Base-by-base conservation (phyloP, 495 filamentous ascomycete genomes). In the Daldinia childiae region DNA sequence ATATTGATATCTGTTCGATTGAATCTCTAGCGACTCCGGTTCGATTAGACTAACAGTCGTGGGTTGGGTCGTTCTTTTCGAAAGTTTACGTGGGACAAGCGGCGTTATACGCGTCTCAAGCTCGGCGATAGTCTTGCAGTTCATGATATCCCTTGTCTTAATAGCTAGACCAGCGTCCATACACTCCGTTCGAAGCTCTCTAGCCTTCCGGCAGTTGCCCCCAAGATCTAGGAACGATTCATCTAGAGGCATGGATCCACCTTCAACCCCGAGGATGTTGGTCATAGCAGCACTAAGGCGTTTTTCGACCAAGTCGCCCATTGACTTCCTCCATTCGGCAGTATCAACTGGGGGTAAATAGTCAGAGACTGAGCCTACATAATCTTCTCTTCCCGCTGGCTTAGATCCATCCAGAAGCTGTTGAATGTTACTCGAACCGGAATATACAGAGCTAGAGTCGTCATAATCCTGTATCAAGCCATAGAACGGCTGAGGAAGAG, bases 171-270 rank as follows among this genome's bases (percentile, higher is more conserved):
- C 82, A 26, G 61, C 72, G 30, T 74, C 74, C 72, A 81, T 69
- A 36, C 81, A 83, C 6, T 66, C 75, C 32, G 65, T 74, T 30
- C 76, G 64, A 9, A 84, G 69, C 11, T 74, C 79, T 14, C 60
- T 73, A 15, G 82, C 82, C 26, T 69, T 78, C 43, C 74, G 61
- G 6, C 77, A 76, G 58, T 77, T 73, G 6, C 82, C 82, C 14
- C 82, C 81, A 48, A 84, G 74, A 19, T 84, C 81, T 27, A 58
- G 56, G 45, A 84, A 84, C 41, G 82, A 84, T 27, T 76, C 72
- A 39, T 80, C 69, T 19, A 75, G 38, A 29, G 71, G 73, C 2
- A 81, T 32, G 0, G 57, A 38, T n/a, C 58, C 72, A 14, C 62
- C 58, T 12, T 73, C 67, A 0, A 79, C 65, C 29, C 73, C 73